Evolutionary conservation across 2,329 filamentous ascomycete species (phyloP).

Genomic region (Fusarium sp.): DNA sequence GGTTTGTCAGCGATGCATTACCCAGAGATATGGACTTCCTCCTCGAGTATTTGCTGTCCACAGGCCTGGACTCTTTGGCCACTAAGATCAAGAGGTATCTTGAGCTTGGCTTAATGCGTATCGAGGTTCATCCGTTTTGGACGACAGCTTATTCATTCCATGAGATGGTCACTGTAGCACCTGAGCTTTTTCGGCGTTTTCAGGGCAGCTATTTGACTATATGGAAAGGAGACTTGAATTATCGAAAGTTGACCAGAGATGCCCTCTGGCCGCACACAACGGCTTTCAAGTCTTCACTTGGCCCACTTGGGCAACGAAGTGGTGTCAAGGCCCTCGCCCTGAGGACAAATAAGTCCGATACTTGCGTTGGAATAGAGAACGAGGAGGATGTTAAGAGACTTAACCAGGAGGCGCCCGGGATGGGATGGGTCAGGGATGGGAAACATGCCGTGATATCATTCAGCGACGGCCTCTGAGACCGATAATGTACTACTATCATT

Average conservation of each 20-base stretch:
- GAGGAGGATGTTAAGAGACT: constrained; percentile 3
- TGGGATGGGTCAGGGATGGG: constrained; percentile 4
- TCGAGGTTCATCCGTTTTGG: constrained; percentile 13
- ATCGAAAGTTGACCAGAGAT: constrained; percentile 16
- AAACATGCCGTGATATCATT: constrained; percentile 17
- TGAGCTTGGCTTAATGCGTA: not conserved
- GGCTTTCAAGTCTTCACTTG: constrained; percentile 4
- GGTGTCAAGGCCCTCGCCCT: not conserved
- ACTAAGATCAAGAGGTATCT: not conserved
- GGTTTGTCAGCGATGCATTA: constrained; percentile 1
- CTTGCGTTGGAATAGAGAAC: constrained; percentile 7
- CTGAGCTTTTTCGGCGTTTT: not conserved
- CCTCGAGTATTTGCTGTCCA: not conserved
- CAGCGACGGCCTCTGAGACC: not conserved
- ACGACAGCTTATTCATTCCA: constrained; percentile 6
- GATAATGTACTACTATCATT: not conserved
- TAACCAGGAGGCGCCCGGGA: not conserved
- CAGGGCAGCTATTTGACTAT: constrained; percentile 5
- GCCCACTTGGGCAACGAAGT: constrained; percentile 1
- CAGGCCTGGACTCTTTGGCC: not conserved
- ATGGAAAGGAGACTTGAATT: constrained; percentile 20
- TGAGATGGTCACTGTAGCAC: not conserved
- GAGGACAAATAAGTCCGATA: constrained; percentile 17
- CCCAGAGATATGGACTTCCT: not conserved
- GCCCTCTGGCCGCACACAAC: constrained; percentile 11